Evolutionary conservation across 495 filamentous ascomycete species (phyloP).

Genomic region (Lophiostoma macrostomum): DNA sequence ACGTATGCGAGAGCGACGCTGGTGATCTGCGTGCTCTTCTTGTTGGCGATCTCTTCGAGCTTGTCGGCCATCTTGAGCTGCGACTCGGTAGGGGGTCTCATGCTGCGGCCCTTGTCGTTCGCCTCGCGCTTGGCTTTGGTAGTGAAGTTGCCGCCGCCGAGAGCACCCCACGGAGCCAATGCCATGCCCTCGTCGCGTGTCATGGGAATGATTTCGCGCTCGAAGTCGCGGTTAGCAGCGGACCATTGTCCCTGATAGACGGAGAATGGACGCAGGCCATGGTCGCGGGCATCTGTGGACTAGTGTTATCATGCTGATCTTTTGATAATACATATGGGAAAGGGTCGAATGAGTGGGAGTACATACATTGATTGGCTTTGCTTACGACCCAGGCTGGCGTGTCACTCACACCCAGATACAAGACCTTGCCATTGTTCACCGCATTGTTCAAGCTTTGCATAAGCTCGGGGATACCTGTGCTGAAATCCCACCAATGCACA

Average conservation of each 20-base stretch:
- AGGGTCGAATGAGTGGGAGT: neutral
- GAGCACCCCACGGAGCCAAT: constrained; percentile 41
- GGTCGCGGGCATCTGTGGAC: constrained; percentile 26
- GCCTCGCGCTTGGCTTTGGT: constrained; percentile 31
- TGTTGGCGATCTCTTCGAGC: constrained; percentile 57
- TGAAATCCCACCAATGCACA: constrained; percentile 44
- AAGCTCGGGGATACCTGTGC: constrained; percentile 41
- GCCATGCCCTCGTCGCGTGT: constrained; percentile 39
- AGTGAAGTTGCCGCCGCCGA: constrained; percentile 41
- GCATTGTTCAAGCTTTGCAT: constrained; percentile 41
- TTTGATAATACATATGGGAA: constrained; percentile 7
- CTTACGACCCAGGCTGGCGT: constrained; percentile 44
- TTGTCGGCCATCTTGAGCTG: constrained; percentile 54
- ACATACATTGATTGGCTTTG: constrained; percentile 38
- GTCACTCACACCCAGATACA: constrained; percentile 43
- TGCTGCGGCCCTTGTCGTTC: constrained; percentile 32
- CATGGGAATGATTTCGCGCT: constrained; percentile 57
- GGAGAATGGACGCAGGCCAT: constrained; percentile 58
- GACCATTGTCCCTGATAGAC: constrained; percentile 67
- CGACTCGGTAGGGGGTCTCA: constrained; percentile 31
- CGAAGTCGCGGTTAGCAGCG: constrained; percentile 43
- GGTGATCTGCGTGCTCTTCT: constrained; percentile 34
- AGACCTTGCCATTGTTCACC: constrained; percentile 40
- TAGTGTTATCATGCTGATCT: neutral
- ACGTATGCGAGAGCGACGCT: constrained; percentile 69